Evolutionary conservation across 495 filamentous ascomycete species (phyloP), one percentile per base, ranked within the genome.

Genomic region (Penicillium longicatenatum): DNA sequence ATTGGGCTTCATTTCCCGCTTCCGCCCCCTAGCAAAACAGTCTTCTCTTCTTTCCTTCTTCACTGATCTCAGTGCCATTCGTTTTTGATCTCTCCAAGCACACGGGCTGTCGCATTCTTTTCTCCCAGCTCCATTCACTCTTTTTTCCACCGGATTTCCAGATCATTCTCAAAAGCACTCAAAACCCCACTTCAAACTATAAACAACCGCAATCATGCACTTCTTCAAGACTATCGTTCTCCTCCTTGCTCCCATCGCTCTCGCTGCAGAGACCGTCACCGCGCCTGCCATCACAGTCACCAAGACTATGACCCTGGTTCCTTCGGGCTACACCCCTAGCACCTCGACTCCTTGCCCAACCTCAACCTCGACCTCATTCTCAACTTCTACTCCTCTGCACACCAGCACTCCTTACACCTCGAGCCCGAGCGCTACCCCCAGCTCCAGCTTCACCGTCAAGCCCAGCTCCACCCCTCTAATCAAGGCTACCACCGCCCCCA

Each of bases 91-190:
- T 37, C 31, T 33, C 24, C 26, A 8, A 51, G 47, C 46, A 73
- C 67, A 68, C 70, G 71, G 66, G 68, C 72, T 71, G 70, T 72
- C 69, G 37, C 60, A 63, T 64, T 76, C 71, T 57, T 75, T 76
- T 66, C 17, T 43, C 59, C 20, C 69, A 71, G 70, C 65, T 69
- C 65, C 62, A 74, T 71, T 69, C 74, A 61, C 61, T 76, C 72
- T 64, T 70, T 76, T 49, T 33, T 50, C 3, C 1, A 29, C 2
- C 26, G 29, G 10, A 35, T 3, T 11, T 39, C n/a, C 37, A 39
- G 16, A 39, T 41, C 52, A 50, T 52, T 21, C 52, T 33, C 22
- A 31, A 58, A 35, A n/a, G n/a, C 20, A 57, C 31, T 44, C 58
- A 55, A 19, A 61, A 50, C 44, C 44, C 56, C 44, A 31, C 16